Base-by-base conservation (phyloP, 768 basidiomycete species). In the Podaxis pistillaris region DNA sequence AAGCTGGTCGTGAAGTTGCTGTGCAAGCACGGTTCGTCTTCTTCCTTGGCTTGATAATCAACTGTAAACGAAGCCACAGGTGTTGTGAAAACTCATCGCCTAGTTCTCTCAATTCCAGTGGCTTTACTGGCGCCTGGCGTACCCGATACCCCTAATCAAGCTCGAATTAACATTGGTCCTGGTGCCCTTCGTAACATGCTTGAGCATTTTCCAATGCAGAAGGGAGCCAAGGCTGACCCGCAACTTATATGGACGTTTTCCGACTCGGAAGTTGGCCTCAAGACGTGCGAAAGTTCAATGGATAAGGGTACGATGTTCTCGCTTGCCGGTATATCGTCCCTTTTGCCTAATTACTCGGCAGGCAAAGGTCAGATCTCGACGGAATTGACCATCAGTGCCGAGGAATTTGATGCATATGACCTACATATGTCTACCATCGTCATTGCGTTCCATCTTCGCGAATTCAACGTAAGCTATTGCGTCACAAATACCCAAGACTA, bases 201-300 rank as follows among this genome's bases (percentile, higher is more conserved):
- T 22, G 93, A 94, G 52, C 91, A 93, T 71, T 94, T 94, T 65
- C 86, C 90, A 0, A 74, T 83, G 22, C 76, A 84, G 11, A 86
- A 83, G 65, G 85, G 86, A 3, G 70, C 75, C 11, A 89, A 87
- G 67, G 82, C 80, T 11, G 93, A 94, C 66, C 90, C 91, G 30
- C 89, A 91, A 68, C 81, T 94, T 17, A 81, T 90, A 4, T 94
- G 93, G 93, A 83, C 76, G n/a, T 93, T 94, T 69, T 81, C 80
- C 19, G 82, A 87, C 56, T 74, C 77, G 0, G 89, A 93, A 47
- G 87, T 93, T 1, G 78, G 79, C 24, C 81, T 94, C 28, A 87
- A 83, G 67, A 93, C 86, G 67, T 76, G 85, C 4, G 88, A 90
- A 66, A 84, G 84, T 1, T 83, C 86, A 0, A 74, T 86, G 55